These are phyloP conservation scores for Hortaea sp. DNA, from an alignment of 2,329 filamentous ascomycete genomes.

Conservation along the genomic window DNA sequence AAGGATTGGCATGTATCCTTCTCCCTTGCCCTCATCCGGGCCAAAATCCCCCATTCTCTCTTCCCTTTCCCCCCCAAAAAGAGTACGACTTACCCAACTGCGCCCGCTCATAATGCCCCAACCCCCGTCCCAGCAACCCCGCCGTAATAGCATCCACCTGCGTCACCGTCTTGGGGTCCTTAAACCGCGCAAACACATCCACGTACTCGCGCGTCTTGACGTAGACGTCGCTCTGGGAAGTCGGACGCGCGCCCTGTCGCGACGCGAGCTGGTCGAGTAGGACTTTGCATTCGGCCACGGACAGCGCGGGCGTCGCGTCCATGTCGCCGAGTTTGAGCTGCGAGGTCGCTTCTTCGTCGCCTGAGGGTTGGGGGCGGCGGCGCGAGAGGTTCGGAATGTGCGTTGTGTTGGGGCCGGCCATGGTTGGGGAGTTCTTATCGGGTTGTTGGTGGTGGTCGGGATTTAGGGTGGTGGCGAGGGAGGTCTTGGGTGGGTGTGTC, in stretches of 20 bases:
- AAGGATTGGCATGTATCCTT: too few relatives aligned
- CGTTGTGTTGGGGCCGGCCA: constrained; percentile 17
- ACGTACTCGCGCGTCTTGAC: constrained; percentile 62
- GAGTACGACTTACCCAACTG: constrained; percentile 70
- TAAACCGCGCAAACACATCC: constrained; percentile 90
- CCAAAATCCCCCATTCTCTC: neutral
- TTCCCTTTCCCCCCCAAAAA: neutral
- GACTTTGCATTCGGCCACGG: constrained; percentile 58
- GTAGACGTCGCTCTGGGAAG: constrained; percentile 42
- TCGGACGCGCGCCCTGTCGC: constrained; percentile 17
- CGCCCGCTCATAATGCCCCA: constrained; percentile 76
- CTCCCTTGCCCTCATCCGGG: neutral
- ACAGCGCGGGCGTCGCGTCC: constrained; percentile 80
- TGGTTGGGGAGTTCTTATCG: constrained; percentile 4
- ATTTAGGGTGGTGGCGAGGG: neutral
- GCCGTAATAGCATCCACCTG: constrained; percentile 44
- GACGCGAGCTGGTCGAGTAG: constrained; percentile 6
- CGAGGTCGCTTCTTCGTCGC: constrained; percentile 78
- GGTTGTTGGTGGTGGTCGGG: neutral
- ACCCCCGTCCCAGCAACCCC: constrained; percentile 45
- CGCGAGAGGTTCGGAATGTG: constrained; percentile 33
- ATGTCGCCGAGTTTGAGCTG: constrained; percentile 87
- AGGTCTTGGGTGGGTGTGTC: neutral
- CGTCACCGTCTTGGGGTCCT: constrained; percentile 90
- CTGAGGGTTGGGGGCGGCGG: constrained; percentile 56